phyloP scores from a whole-genome alignment of 176 grass and related monocot species.

The Echinochloa phyllopogon region DNA sequence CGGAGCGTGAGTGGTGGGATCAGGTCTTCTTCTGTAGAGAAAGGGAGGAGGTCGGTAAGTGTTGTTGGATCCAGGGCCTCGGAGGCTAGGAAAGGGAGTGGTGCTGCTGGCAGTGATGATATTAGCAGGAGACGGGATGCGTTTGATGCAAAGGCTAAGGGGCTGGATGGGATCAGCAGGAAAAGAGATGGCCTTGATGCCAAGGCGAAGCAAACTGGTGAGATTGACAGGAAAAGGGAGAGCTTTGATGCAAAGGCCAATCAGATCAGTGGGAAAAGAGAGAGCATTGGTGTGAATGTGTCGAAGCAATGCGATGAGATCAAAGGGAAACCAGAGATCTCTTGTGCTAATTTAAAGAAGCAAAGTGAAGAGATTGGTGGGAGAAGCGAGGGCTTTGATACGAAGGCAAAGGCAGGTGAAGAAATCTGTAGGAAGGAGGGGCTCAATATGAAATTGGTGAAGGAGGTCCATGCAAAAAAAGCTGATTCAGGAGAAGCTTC shows the following conservation, averaged over 20 bases:
- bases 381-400: slow-evolving; percentile 17
- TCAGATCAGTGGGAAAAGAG: slow-evolving; percentile 49
- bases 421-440: slow-evolving; percentile 43
- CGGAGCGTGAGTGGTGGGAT: slow-evolving; percentile 61
- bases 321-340: slow-evolving; percentile 37
- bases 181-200: slow-evolving; percentile 53
- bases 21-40: slow-evolving; percentile 59
- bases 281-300: slow-evolving; percentile 41
- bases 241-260: slow-evolving; percentile 47
- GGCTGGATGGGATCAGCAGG: slow-evolving; percentile 33
- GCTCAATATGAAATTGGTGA: slow-evolving; percentile 13
- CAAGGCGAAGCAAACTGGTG: slow-evolving; percentile 44
- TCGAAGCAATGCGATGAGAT: slow-evolving; percentile 41
- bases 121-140: slow-evolving; percentile 36
- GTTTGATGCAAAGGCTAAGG: slow-evolving; percentile 33
- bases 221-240: slow-evolving; percentile 44
- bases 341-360: slow-evolving; percentile 22
- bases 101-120: slow-evolving; percentile 4
- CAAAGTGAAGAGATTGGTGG: slow-evolving; percentile 29
- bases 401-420: slow-evolving; percentile 29
- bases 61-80: slow-evolving; percentile 24
- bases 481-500: slow-evolving; percentile 30
- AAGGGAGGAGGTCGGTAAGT: slow-evolving; percentile 49
- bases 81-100: slow-evolving; percentile 42
- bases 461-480: slow-evolving; percentile 9